Base-by-base conservation (phyloP, 352 stramenopile genomes). In the Phytophthora aleatoria region DNA sequence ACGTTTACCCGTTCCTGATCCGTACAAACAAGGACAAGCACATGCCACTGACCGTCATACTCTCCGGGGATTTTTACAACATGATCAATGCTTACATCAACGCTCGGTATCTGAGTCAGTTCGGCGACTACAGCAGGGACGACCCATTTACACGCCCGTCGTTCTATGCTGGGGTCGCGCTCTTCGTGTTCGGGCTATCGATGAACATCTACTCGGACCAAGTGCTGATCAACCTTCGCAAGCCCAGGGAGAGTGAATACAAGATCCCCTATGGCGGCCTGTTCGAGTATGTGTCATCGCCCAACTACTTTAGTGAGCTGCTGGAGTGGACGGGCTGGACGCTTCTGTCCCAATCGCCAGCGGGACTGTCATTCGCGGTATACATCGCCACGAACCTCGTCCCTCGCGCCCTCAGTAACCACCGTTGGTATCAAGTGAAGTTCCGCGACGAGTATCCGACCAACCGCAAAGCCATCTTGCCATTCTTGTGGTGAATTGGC, bases 291-390 rank as follows among this genome's bases (percentile, higher is more conserved):
- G 71, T 93, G n/a, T 89, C 82, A 38, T 80, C 79, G n/a, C 78
- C 84, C 8, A 93, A 93, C 68, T 89, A 90, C 58, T 71, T 93
- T 31, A 82, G 80, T 10, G 84, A 93, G 50, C 71, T 90, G n/a
- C 59, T 93, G 49, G 82, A 93, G 58, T 93, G 84, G 84, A 67
- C 56, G 9, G 84, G 84, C 55, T 93, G 83, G 81, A 77, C 69
- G 15, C 26, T 93, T 44, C 48, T 90, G 50, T 76, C 79, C 31
- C 69, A 75, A 69, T 91, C 84, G 30, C 77, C 77, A 3, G 77
- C 80, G 5, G 77, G 75, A 26, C 65, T 70, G 31, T 84, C 73
- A 5, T 84, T 87, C 41, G 71, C 57, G n/a, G 62, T 84, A 33
- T 84, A 87, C 67, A 74, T 73, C 42, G 69, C 71, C 24, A 75